Base-by-base conservation (phyloP, 1,139 yeast species). In the Kluyveromyces sp. region DNA sequence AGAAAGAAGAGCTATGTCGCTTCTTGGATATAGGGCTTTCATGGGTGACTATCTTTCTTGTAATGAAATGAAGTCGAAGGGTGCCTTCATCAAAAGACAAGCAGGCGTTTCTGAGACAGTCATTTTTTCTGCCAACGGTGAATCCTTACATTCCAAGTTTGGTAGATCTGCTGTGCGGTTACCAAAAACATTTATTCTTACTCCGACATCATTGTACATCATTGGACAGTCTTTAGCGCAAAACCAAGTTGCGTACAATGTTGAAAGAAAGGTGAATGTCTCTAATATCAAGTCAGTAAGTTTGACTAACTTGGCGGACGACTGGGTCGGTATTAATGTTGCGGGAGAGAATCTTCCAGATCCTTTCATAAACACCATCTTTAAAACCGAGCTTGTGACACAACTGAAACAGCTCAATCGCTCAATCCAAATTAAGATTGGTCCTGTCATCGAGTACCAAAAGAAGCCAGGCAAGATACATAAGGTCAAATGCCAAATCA, bases 21-120 rank as follows among this genome's bases (percentile, higher is more conserved):
- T 94, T 65, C 67, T 88, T 42, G 97, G 97, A 0, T 84, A 83
- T 44, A 77, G 99, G 55, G 82, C 94, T n/a, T 94, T 77, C 55
- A 75, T 83, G 80, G 98, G 98, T 9, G 99, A 94, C 63, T 94
- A 94, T 57, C 69, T 94, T 50, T 88, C 80, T 12, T 85, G 96
- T 58, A 86, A 87, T 64, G 85, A 82, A 53, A 64, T 74, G 28
- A 71, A 78, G 34, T 84, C 92, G 0, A 75, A 74, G 30, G 96
- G 96, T 36, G 75, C 79, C 12, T 88, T 82, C 58, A 66, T 83
- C 41, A 70, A 75, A 48, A 74, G 74, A 45, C 80, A 84, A 46
- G 77, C 79, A 13, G 89, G 92, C 3, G 75, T 92, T 34, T 70
- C 68, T 20, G 95, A 85, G 20, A 68, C 61, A 28, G 83, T 87